Base-by-base conservation (phyloP, 2,329 filamentous ascomycete genomes). In the Neophaeococcomyces mojaviensis region DNA sequence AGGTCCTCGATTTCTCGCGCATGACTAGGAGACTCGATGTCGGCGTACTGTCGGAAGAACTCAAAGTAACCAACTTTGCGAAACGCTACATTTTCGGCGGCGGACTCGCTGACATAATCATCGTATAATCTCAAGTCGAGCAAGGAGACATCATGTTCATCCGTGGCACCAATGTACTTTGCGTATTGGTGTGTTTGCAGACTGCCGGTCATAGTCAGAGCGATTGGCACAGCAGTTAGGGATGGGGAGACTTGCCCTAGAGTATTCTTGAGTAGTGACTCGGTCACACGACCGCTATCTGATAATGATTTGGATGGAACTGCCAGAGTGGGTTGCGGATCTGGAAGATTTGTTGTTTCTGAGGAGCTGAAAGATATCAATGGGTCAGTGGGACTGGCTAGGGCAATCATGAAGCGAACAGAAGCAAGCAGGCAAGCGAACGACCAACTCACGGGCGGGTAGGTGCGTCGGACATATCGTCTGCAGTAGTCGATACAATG, bases 151-250 rank as follows among this genome's bases (percentile, higher is more conserved):
- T 57, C 55, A 34, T 57, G 54, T 39, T 57, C 55, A 33, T 56
- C 55, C 26, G 55, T 57, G n/a, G 55, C 53, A 36, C 55, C 55
- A 36, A 57, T 56, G 30, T 57, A 57, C 39, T 55, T 57, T 49
- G 55, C 53, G 45, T 56, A 55, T 42, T 50, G 50, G 40, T 57
- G 52, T 30, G 46, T 53, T 49, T 57, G 55, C 12, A 57, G 47
- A 28, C 55, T 57, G 20, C 8, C n/a, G 37, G 39, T 46, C 55
- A 57, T 57, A 34, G 40, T 55, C 51, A 54, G 52, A 43, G 44
- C 32, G 18, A 37, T 43, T 19, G 41, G 49, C 46, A 49, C 38
- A 38, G 24, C 24, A 34, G 36, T 19, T 32, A n/a, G 30, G 22
- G 18, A 37, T 18, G 24, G 24, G 28, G 26, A n/a, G 32, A n/a